These are phyloP conservation scores for Phyllosticta citriasiana DNA, from an alignment of 2,329 filamentous ascomycete genomes.

Conservation along the genomic window DNA sequence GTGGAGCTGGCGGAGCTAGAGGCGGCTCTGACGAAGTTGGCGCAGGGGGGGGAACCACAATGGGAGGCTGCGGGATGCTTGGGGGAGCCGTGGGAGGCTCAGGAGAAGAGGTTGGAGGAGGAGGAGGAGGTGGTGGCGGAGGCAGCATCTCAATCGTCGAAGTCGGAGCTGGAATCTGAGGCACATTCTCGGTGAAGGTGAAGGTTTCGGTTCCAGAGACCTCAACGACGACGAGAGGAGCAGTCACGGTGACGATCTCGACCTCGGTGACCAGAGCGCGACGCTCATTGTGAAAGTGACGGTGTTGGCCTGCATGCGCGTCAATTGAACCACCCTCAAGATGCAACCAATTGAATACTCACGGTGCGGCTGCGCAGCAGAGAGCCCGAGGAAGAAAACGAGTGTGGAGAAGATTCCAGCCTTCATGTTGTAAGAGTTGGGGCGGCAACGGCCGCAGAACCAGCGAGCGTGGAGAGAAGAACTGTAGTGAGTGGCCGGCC, in stretches of 20 bases:
- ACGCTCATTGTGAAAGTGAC: not conserved
- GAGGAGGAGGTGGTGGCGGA: not conserved
- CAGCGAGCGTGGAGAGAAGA: not conserved
- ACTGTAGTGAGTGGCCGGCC: constrained; percentile 1
- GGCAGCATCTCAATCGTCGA: not conserved
- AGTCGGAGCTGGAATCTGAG: not conserved
- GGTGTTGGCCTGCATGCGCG: not conserved
- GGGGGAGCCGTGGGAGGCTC: not conserved
- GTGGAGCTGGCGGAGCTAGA: not conserved
- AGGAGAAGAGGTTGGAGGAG: not conserved
- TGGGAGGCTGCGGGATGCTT: not conserved
- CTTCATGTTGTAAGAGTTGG: constrained; percentile 5
- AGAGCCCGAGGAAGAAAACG: not conserved
- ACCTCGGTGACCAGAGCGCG: constrained; percentile 2
- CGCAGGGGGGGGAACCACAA: not conserved
- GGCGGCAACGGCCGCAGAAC: not conserved
- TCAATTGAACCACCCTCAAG: not conserved
- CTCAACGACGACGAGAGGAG: constrained; percentile 4
- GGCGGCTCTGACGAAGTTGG: not conserved
- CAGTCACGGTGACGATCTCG: constrained; percentile 2
- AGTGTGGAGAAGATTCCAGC: constrained; percentile 5
- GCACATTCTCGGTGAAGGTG: not conserved
- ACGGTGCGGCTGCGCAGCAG: not conserved
- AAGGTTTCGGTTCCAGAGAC: not conserved
- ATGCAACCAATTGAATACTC: not conserved